Evolutionary conservation across 2,329 filamentous ascomycete genomes (phyloP).

Genomic region (Aureobasidium sp.): DNA sequence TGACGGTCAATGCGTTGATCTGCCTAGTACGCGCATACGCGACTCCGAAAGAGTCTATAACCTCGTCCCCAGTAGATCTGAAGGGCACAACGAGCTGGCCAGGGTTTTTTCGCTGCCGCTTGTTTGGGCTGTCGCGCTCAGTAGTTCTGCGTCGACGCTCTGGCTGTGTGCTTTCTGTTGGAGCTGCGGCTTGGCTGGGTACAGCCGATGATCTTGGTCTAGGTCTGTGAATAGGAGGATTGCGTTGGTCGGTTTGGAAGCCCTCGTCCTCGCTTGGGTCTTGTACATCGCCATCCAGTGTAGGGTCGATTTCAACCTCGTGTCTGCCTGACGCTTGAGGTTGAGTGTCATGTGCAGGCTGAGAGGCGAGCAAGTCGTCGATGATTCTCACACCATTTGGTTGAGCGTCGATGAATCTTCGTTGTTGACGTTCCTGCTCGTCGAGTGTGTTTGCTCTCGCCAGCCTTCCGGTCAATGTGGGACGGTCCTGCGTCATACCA

Average conservation of each 20-base stretch:
- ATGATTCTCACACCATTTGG: slow-evolving; percentile 30
- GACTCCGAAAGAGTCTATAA: background rate
- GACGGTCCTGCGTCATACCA: background rate
- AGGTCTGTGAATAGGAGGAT: slow-evolving; percentile 21
- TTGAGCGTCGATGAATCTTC: slow-evolving; percentile 36
- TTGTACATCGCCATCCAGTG: slow-evolving; percentile 21
- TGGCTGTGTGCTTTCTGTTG: background rate
- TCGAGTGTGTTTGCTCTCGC: background rate
- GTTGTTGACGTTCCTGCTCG: slow-evolving; percentile 15
- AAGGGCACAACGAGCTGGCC: slow-evolving; percentile 26
- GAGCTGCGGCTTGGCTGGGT: background rate
- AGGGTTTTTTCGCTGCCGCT: slow-evolving; percentile 27
- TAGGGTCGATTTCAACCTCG: background rate
- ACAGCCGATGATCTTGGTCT: background rate
- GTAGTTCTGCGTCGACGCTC: background rate
- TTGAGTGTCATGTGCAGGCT: background rate
- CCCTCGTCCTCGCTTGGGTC: slow-evolving; percentile 36
- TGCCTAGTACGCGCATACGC: background rate
- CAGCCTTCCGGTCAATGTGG: background rate
- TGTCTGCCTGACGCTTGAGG: background rate
- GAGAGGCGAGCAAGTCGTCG: background rate
- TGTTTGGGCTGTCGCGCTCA: background rate
- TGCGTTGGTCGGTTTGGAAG: slow-evolving; percentile 37
- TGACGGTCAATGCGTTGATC: slow-evolving; percentile 28
- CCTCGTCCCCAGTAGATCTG: slow-evolving; percentile 22